phyloP scores from a whole-genome alignment of 1,139 yeast genomes.

The Yamadazyma conglobata region DNA sequence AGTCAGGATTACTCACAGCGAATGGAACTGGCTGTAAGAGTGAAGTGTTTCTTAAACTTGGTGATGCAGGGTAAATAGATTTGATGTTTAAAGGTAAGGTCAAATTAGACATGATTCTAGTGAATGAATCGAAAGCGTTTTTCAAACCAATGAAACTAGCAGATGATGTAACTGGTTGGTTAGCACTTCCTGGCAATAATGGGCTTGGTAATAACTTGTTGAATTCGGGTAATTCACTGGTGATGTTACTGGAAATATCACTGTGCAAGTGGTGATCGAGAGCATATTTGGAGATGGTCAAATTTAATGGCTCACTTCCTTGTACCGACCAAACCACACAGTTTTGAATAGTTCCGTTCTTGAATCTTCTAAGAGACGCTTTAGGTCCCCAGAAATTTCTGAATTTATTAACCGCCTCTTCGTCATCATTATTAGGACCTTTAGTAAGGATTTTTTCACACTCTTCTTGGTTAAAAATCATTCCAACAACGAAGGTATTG shows the following conservation, averaged over 20 bases:
- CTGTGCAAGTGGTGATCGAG: constrained; percentile 60
- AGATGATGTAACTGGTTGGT: constrained; percentile 49
- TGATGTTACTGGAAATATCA: constrained; percentile 39
- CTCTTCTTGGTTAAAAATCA: constrained; percentile 68
- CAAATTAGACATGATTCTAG: constrained; percentile 49
- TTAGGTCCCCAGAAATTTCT: constrained; percentile 86
- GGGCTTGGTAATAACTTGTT: constrained; percentile 57
- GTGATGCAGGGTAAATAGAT: constrained; percentile 67
- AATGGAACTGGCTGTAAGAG: constrained; percentile 78
- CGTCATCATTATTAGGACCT: constrained; percentile 72
- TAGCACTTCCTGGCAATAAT: constrained; percentile 52
- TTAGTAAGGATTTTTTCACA: constrained; percentile 78
- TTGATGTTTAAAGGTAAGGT: constrained; percentile 72
- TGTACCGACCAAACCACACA: constrained; percentile 81
- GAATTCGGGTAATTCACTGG: constrained; percentile 41
- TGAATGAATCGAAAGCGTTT: constrained; percentile 64
- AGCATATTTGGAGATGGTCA: constrained; percentile 61
- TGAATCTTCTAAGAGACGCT: constrained; percentile 84
- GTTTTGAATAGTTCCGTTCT: constrained; percentile 84
- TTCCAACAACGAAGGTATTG: constrained; percentile 52
- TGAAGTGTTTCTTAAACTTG: constrained; percentile 72
- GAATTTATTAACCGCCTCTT: constrained; percentile 59
- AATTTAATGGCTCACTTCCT: constrained; percentile 61
- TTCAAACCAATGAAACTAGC: constrained; percentile 54
- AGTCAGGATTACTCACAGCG: constrained; percentile 73